phyloP scores from a whole-genome alignment of 805 yeast genomes.

The Lachancea fermentati region DNA sequence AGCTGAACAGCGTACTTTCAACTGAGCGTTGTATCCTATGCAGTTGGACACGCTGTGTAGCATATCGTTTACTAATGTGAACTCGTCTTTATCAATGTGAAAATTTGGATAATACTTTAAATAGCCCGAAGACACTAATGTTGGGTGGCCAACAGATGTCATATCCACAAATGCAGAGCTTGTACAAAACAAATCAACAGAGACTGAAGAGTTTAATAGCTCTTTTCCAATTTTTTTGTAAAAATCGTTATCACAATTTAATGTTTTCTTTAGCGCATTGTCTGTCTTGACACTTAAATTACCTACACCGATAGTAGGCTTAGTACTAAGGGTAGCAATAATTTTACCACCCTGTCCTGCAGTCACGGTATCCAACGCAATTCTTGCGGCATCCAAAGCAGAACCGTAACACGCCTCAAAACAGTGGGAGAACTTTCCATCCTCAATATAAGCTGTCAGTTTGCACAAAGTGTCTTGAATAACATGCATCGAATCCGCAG shows the following conservation, averaged over 20 bases:
- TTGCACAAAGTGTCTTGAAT: constrained; percentile 64
- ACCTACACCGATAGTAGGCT: constrained; percentile 85
- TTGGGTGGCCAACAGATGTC: constrained; percentile 62
- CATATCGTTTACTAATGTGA: constrained; percentile 55
- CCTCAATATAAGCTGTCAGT: constrained; percentile 34
- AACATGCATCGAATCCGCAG: constrained; percentile 54
- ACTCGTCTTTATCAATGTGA: constrained; percentile 62
- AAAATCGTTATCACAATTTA: constrained; percentile 55
- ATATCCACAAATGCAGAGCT: constrained; percentile 63
- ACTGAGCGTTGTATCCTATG: constrained; percentile 71
- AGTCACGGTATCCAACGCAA: constrained; percentile 48
- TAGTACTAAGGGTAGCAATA: constrained; percentile 53
- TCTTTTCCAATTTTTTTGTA: constrained; percentile 56
- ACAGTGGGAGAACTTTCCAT: constrained; percentile 23
- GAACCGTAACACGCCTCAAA: constrained; percentile 71
- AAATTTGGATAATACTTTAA: constrained; percentile 63
- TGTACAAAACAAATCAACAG: constrained; percentile 71
- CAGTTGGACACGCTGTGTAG: constrained; percentile 44
- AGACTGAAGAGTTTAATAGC: constrained; percentile 53
- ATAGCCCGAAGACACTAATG: constrained; percentile 65
- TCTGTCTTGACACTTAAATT: constrained; percentile 40
- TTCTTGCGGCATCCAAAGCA: constrained; percentile 63
- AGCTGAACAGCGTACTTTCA: constrained; percentile 80
- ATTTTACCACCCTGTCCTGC: constrained; percentile 78
- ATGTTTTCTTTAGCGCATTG: constrained; percentile 44